Conservation (phyloP, 306 rosid species). For the Medicago lupulina region DNA sequence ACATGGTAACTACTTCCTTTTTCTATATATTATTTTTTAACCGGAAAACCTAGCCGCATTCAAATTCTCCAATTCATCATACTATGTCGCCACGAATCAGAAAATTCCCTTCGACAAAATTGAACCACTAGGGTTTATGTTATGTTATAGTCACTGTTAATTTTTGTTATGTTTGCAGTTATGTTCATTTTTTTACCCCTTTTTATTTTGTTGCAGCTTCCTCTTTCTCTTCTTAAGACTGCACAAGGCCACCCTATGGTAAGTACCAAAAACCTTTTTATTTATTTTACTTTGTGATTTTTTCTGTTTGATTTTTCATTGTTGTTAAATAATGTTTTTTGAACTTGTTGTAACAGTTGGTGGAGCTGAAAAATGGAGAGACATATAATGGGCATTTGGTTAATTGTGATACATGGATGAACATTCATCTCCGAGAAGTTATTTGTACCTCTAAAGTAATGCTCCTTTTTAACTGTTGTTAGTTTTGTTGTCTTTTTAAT, state of each 20-base stretch:
- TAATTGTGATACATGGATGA: conserved; percentile 99
- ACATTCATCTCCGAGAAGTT: conserved; percentile 99
- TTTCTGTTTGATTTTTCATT: conserved; percentile 6
- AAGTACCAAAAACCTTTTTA: conserved; percentile 34
- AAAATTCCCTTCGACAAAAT: neutral
- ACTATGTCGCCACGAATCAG: neutral
- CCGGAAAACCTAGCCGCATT: conserved; percentile 13
- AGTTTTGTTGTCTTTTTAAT: neutral
- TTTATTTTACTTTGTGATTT: neutral
- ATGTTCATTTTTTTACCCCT: conserved; percentile 20
- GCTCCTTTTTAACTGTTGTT: neutral
- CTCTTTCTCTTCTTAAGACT: conserved; percentile 91
- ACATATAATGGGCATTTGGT: conserved; percentile 99
- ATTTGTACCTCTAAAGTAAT: conserved; percentile 92
- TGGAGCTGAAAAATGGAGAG: conserved; percentile 96
- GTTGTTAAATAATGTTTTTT: neutral
- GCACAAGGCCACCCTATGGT: conserved; percentile 99
- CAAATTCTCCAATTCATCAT: neutral
- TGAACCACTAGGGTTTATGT: conserved; percentile 31
- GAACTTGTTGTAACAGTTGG: conserved; percentile 63
- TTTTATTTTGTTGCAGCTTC: conserved; percentile 63
- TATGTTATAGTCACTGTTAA: neutral
- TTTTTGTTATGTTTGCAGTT: neutral
- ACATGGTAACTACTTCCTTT: conserved; percentile 33
- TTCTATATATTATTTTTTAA: neutral